Base-by-base conservation (phyloP, 805 yeast genomes). In the Kockiozyma suomiensis region DNA sequence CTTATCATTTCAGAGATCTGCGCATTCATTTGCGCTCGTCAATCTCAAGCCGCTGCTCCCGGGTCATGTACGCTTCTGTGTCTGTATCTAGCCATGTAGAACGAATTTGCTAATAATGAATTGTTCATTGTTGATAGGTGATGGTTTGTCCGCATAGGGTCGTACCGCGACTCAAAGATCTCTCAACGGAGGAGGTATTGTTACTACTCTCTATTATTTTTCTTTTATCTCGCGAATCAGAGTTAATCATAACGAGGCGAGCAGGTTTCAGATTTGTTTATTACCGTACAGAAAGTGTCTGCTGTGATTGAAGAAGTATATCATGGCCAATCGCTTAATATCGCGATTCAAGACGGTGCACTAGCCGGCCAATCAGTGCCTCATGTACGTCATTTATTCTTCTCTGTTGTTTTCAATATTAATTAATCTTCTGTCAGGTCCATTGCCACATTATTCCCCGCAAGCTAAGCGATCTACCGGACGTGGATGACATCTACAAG, bases 281-380 rank as follows among this genome's bases (percentile, higher is more conserved):
- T 74, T 25, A 84, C 96, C 0, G 76, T 94, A 8, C 97, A 89
- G 66, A 69, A 81, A 49, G 80, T 94, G 0, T 85, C 90, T 62
- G 74, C 76, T 55, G 87, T 91, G 64, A 85, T 94, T 15, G 85
- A 81, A 64, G 69, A 78, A 58, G 76, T 80, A 12, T 94, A 85
- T 72, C 79, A 85, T 37, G 96, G 97, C 1, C 96, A 92, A 67
- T 79, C 96, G 0, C 70, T 91, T 61, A 96, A 96, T 70, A 81
- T 94, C 41, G 93, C 97, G 10, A 90, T 96, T 60, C 99, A 94
- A 72, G 99, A 94, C 72, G 99, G 99, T 0, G 88, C 91, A 0
- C 90, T 90, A 51, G 93, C 97, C 0, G 99, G 99, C 2, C 99
- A 94, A 72, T 83, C 92, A n/a, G 86, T 94, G 1, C 96, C 97